phyloP scores from a whole-genome alignment of 1,139 yeast species.

The Geotrichum carabidarum region DNA sequence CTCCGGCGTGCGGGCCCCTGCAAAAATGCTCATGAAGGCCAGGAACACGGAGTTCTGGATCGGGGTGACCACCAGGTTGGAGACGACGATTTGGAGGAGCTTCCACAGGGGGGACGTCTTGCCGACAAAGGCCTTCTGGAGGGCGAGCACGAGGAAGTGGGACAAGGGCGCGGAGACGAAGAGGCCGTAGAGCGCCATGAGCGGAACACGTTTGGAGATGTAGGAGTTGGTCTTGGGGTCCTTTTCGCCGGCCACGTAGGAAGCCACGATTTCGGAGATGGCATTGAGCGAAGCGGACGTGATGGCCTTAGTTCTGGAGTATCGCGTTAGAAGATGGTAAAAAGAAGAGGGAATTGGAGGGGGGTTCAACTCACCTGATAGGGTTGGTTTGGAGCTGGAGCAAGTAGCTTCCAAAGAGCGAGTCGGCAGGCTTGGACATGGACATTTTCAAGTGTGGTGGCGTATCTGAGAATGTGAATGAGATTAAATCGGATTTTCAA shows the following conservation, averaged over 20 bases:
- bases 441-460: not conserved
- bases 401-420: conserved; percentile 25
- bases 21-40: conserved; percentile 41
- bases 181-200: conserved; percentile 71
- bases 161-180: conserved; percentile 68
- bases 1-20: conserved; percentile 36
- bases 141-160: conserved; percentile 44
- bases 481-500: too few species aligned
- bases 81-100: conserved; percentile 54
- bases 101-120: conserved; percentile 38
- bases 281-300: conserved; percentile 40
- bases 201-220: conserved; percentile 45
- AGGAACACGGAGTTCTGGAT: conserved; percentile 54
- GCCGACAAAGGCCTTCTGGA: conserved; percentile 38
- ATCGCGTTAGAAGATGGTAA: not conserved
- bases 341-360: not conserved
- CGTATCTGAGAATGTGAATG: too few species aligned
- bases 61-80: conserved; percentile 63
- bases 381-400: conserved; percentile 31
- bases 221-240: conserved; percentile 36
- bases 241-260: conserved; percentile 38
- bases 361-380: conserved; percentile 23
- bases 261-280: conserved; percentile 37
- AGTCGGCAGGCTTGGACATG: not conserved
- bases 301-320: conserved; percentile 35